Percentiles rank a stretch among this genome's conserved stretches.
These are phyloP conservation scores for Arachis hypogaea DNA, from an alignment of 306 rosid genomes.

Conservation along the genomic window DNA sequence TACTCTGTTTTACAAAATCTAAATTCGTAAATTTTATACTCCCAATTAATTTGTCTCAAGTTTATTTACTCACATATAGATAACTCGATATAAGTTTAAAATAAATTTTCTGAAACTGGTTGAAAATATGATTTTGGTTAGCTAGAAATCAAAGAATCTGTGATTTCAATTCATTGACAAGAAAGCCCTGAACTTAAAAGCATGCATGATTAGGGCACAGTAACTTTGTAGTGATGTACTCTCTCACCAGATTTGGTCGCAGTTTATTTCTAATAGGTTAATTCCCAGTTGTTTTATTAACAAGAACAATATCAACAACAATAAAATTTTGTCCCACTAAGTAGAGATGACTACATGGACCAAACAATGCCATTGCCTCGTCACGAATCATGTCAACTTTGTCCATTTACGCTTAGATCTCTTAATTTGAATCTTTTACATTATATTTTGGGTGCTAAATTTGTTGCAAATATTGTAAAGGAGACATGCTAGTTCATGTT, in stretches of 20 bases:
- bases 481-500: conserved; percentile 56
- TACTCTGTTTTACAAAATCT: too few relatives aligned
- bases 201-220: not conserved
- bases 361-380: too few relatives aligned
- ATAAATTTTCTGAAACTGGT: not conserved
- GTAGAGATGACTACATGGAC: too few relatives aligned
- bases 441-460: conserved; percentile 18
- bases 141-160: not conserved
- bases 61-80: too few relatives aligned
- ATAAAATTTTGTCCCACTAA: too few relatives aligned
- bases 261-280: not conserved
- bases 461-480: conserved; percentile 44
- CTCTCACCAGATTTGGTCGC: not conserved
- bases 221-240: too few relatives aligned
- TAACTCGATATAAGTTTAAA: too few relatives aligned
- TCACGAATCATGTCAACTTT: too few relatives aligned
- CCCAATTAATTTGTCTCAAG: too few relatives aligned
- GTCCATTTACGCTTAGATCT: not conserved
- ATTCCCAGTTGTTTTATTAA: not conserved
- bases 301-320: too few relatives aligned
- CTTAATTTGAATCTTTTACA: conserved; percentile 15
- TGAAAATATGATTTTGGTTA: conserved; percentile 4
- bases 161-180: not conserved
- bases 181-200: too few relatives aligned
- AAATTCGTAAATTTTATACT: too few relatives aligned